Evolutionary conservation across 2,329 filamentous ascomycete genomes (phyloP), one percentile per base, ranked within the genome.

Genomic region (Clonostachys sp.): DNA sequence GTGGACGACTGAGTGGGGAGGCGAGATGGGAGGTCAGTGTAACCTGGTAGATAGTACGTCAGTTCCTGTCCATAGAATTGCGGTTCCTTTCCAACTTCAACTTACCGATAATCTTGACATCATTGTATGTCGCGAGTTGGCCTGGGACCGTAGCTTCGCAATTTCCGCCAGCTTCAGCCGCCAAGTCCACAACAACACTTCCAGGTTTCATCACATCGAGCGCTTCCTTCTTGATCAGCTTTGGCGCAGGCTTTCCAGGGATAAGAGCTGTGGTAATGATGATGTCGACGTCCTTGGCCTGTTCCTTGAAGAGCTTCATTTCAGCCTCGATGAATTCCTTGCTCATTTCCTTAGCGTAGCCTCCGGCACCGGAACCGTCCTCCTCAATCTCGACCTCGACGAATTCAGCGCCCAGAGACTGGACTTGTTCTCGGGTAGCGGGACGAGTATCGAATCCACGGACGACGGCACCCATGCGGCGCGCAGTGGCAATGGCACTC

Each of bases 191-290:
- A 57, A 96, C 76, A 5, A 95, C 87, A 4, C 89, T 94, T 18
- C 91, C 91, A 4, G 90, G 90, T 63, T 89, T 95, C 90, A 96
- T 95, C 41, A 86, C 84, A 54, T 85, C 78, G 30, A 92, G 75
- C 80, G 90, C 90, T 55, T 81, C 67, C 65, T 88, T 87, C 5
- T 86, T 91, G 57, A 96, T 91, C 33, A 96, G 74, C 58, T 86
- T 92, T 0, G 91, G 91, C 0, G 90, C 89, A 30, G 86, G 86
- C 55, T 79, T 86, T 48, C 90, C 91, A 0, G 91, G 91, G 50
- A 96, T 95, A 57, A 95, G 67, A n/a, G 91, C 91, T 2, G 91
- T 96, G 2, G 90, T 95, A 61, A 96, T 87, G 51, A 96, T 87
- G 53, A 96, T 95, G 65, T 96, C 90, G 45, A 95, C 89, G 38